Evolutionary conservation across 345 rosid species (phyloP).

Genomic region (Geranium rotundifolium): DNA sequence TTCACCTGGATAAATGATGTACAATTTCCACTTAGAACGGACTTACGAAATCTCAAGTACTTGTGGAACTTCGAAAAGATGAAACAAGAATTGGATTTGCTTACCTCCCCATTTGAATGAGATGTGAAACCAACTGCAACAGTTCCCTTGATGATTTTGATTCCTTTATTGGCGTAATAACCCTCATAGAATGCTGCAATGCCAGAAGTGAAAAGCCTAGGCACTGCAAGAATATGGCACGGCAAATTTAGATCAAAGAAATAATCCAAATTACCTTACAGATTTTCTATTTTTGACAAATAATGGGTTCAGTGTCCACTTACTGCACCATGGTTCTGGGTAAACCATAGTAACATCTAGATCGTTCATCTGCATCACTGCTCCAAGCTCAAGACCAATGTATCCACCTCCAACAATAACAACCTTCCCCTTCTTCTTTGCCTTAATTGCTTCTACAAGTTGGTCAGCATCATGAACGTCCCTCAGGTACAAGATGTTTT

Average conservation of each 20-base stretch:
- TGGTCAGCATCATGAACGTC: constrained; percentile 83
- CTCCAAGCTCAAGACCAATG: constrained; percentile 94
- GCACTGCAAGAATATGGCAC: constrained; percentile 50
- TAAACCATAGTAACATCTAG: constrained; percentile 87
- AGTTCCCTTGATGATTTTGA: constrained; percentile 85
- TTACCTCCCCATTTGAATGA: constrained; percentile 74
- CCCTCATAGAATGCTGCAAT: constrained; percentile 94
- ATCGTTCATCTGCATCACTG: constrained; percentile 58
- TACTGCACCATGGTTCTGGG: constrained; percentile 99
- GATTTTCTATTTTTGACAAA: not conserved
- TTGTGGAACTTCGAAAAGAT: not conserved
- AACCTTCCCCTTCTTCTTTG: constrained; percentile 80
- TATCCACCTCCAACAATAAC: constrained; percentile 97
- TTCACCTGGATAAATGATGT: constrained; percentile 44
- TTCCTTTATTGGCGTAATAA: constrained; percentile 72
- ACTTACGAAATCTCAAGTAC: not conserved
- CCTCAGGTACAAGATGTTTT: constrained; percentile 78
- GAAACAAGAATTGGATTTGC: constrained; percentile 4
- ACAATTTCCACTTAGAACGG: not conserved
- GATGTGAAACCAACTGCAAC: constrained; percentile 86
- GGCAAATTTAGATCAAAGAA: not conserved
- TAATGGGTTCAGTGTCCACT: constrained; percentile 22
- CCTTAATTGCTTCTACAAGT: constrained; percentile 66
- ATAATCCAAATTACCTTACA: not conserved
- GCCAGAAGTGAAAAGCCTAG: constrained; percentile 86